Conservation (phyloP, 208 protist species). For the Trypanosomatidae sp. region DNA sequence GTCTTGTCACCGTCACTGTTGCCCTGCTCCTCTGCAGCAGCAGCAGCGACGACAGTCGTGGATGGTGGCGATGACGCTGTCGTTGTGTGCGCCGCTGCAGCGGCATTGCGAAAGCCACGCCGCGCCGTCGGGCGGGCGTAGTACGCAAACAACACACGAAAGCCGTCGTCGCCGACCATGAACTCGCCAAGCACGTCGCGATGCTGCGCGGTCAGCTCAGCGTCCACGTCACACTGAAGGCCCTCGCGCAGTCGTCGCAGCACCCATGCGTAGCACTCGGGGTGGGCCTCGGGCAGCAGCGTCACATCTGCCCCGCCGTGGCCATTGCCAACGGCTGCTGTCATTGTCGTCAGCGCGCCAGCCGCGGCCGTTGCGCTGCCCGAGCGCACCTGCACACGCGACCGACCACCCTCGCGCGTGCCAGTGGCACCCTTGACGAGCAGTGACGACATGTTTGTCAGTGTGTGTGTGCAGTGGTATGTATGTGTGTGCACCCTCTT, state of each 20-base stretch:
- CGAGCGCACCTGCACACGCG: too few species aligned
- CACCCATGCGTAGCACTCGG: conserved; percentile 73
- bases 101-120: background rate
- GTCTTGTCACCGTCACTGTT: background rate
- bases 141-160: conserved; percentile 59
- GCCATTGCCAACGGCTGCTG: too few species aligned
- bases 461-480: too few species aligned
- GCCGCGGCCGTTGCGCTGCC: too few species aligned
- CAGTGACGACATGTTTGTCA: too few species aligned
- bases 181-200: conserved; percentile 62
- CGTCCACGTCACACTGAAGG: conserved; percentile 21
- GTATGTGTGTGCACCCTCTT: too few species aligned
- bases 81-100: background rate
- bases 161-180: conserved; percentile 71
- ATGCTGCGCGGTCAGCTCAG: conserved; percentile 28
- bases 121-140: conserved; percentile 13
- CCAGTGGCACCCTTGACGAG: too few species aligned
- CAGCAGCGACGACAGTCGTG: background rate
- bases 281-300: conserved; percentile 49
- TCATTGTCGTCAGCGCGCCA: too few species aligned
- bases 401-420: too few species aligned
- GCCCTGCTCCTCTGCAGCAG: background rate
- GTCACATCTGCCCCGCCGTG: background rate
- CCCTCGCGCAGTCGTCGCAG: conserved; percentile 39
- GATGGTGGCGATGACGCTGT: background rate